Evolutionary conservation across 495 filamentous ascomycete genomes (phyloP).

Genomic region (Penicillium ucsense): DNA sequence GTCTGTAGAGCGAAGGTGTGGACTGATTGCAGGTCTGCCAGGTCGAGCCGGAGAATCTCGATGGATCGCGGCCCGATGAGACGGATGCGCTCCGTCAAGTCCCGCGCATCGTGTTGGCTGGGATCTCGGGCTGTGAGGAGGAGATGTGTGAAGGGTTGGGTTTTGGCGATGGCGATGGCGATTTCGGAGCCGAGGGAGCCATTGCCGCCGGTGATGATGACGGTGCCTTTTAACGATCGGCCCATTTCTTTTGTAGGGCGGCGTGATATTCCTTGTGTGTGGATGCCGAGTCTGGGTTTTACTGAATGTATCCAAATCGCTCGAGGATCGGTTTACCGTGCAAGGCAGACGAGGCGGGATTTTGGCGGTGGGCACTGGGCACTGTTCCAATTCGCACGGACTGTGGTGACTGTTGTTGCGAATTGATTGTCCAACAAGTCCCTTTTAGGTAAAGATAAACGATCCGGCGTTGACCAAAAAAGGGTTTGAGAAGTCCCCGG

Average conservation of each 20-base stretch:
- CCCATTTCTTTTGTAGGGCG: slow-evolving; percentile 14
- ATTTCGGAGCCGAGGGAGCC: slow-evolving; percentile 31
- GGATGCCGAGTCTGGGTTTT: background rate
- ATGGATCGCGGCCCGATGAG: slow-evolving; percentile 32
- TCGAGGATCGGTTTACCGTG: no score
- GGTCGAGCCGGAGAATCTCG: slow-evolving; percentile 25
- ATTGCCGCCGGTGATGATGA: slow-evolving; percentile 35
- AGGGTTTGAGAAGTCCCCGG: no score
- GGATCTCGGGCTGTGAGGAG: slow-evolving; percentile 28
- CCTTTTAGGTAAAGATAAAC: no score
- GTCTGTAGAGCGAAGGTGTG: slow-evolving; percentile 23
- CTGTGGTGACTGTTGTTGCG: no score
- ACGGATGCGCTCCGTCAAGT: slow-evolving; percentile 22
- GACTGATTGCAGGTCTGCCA: slow-evolving; percentile 27
- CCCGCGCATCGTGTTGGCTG: slow-evolving; percentile 20
- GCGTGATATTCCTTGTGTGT: background rate
- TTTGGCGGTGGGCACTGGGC: no score
- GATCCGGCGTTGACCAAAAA: no score
- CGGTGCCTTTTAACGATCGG: slow-evolving; percentile 30
- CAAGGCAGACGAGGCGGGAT: no score
- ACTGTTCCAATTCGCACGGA: no score
- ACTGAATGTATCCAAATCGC: no score
- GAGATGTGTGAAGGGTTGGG: slow-evolving; percentile 29
- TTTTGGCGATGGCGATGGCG: slow-evolving; percentile 30
- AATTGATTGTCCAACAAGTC: no score